Evolutionary conservation across 1,284 basidiomycete species (phyloP), one percentile per base, ranked within the genome.

Genomic region (Ustilago trichophora): DNA sequence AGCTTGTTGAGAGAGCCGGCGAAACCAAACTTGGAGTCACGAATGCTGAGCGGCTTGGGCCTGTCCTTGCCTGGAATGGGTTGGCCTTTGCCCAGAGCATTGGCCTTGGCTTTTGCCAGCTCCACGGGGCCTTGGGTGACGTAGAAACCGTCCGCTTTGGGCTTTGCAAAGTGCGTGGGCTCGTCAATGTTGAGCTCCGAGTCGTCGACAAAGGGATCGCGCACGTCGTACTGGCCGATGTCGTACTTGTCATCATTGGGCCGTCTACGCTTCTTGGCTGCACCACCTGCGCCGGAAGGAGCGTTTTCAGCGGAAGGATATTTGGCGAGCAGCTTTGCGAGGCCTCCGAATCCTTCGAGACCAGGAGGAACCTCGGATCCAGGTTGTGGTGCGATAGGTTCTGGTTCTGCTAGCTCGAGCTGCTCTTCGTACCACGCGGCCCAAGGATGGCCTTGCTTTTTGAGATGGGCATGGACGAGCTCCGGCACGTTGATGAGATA

Each of bases 181-280:
- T 94, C 89, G 83, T 97, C 93, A 35, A 94, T 85, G 18, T 88
- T 88, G 50, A 96, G 86, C 80, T 98, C 94, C 0, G 92, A 92
- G 83, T 98, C 95, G 84, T 98, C 95, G 77, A 98, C 97, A 83
- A 98, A 98, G 0, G 92, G 91, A 83, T 98, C 95, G 1, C 86
- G 85, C 16, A 89, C 85, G 83, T 98, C 94, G 84, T 98, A 98
- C 18, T 82, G 82, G 41, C 82, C 83, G 25, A 77, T 73, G 22
- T 75, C 73, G 41, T 76, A 72, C 42, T 65, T 71, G 49, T 72
- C 69, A 10, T 72, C 63, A 48, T 38, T 60, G 50, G 31, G 49
- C 27, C 57, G 52, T 57, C 62, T 55, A 26, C 66, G 63, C 48
- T 52, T 63, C 50, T 55, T 78, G 59, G 16, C 51, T 8, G 47